phyloP scores from a whole-genome alignment of 106 monocot genomes.

The Ottelia alismoides region DNA sequence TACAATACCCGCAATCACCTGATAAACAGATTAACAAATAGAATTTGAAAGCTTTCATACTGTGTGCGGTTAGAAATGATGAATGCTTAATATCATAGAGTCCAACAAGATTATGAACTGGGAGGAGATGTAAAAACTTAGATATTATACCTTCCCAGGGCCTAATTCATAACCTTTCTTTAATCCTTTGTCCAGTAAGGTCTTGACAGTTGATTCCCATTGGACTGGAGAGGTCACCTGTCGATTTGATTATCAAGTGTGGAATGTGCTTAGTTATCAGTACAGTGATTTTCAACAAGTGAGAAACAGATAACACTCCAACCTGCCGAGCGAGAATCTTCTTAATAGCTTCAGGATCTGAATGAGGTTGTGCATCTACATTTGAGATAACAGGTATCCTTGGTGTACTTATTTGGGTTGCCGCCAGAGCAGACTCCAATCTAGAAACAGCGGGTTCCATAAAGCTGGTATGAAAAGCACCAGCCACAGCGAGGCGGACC shows the following conservation, averaged over 20 bases:
- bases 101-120: too few species aligned
- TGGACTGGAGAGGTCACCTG: constrained; percentile 26
- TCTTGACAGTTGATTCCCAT: constrained; percentile 23
- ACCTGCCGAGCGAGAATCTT: constrained; percentile 89
- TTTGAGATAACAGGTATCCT: constrained; percentile 95
- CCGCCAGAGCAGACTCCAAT: constrained; percentile 70
- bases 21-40: too few species aligned
- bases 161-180: constrained; percentile 28
- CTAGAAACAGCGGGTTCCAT: constrained; percentile 99
- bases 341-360: constrained; percentile 70
- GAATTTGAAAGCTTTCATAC: too few species aligned
- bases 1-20: constrained; percentile 95
- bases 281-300: too few species aligned
- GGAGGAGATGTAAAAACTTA: not conserved
- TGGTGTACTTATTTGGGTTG: constrained; percentile 66
- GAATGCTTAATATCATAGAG: too few species aligned
- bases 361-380: constrained; percentile 86
- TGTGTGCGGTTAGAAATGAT: too few species aligned
- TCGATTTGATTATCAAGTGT: not conserved
- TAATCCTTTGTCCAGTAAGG: constrained; percentile 17
- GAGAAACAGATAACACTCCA: not conserved
- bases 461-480: constrained; percentile 93
- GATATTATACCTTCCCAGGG: constrained; percentile 20
- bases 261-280: not conserved
- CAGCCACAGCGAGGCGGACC: constrained; percentile 96